phyloP scores from a whole-genome alignment of 2,329 filamentous ascomycete genomes.

The Bimuria novae-zelandiae region DNA sequence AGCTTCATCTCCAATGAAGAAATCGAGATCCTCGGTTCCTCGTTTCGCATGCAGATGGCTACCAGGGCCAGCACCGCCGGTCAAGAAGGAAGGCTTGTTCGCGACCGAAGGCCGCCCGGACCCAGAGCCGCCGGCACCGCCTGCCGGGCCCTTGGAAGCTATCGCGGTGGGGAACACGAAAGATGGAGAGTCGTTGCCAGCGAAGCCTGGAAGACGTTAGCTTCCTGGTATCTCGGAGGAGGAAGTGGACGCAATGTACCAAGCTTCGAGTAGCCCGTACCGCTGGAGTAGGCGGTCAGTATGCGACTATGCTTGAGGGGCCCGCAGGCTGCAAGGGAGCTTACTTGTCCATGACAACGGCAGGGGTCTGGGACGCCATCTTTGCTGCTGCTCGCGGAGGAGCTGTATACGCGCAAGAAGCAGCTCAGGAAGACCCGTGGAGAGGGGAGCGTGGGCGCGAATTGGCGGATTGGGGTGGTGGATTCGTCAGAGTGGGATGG shows the following conservation, averaged over 20 bases:
- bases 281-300: conserved; percentile 65
- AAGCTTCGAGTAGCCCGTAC: conserved; percentile 98
- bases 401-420: conserved; percentile 19
- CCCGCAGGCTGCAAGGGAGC: conserved; percentile 50
- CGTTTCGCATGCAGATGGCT: conserved; percentile 89
- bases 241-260: conserved; percentile 65
- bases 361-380: conserved; percentile 98
- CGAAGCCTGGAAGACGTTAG: conserved; percentile 70
- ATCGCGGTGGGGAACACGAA: conserved; percentile 99
- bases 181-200: conserved; percentile 97
- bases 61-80: conserved; percentile 80
- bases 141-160: conserved; percentile 82
- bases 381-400: conserved; percentile 42
- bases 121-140: conserved; percentile 73
- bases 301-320: conserved; percentile 36
- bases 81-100: conserved; percentile 95
- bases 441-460: conserved; percentile 25
- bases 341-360: conserved; percentile 99
- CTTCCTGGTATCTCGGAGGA: conserved; percentile 40
- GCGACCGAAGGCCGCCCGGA: conserved; percentile 87
- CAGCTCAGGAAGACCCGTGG: conserved; percentile 27
- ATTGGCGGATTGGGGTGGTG: conserved; percentile 24
- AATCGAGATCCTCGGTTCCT: conserved; percentile 96
- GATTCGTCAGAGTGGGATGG: conserved; percentile 40
- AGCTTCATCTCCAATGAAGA: conserved; percentile 98